Percentiles rank a stretch among this genome's conserved stretches.
These are phyloP conservation scores for Mucor circinelloides DNA, from an alignment of 371 early-diverging fungal species.

Conservation along the genomic window DNA sequence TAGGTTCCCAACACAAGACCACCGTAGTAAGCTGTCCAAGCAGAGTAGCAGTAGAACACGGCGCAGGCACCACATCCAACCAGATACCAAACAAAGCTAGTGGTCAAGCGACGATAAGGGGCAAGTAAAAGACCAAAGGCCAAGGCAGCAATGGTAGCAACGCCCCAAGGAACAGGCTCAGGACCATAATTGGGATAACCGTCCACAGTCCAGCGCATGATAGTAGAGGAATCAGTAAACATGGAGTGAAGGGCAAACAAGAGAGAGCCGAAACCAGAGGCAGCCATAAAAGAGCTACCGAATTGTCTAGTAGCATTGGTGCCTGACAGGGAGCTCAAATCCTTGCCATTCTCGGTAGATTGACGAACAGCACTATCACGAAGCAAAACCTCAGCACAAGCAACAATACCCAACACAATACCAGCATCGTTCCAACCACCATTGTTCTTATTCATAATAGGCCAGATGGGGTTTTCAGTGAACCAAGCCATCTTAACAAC, in stretches of 20 bases:
- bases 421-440: conserved; percentile 75
- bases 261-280: conserved; percentile 68
- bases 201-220: conserved; percentile 76
- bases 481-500: conserved; percentile 77
- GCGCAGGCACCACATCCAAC: conserved; percentile 58
- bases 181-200: conserved; percentile 82
- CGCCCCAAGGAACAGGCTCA: conserved; percentile 77
- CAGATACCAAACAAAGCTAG: conserved; percentile 61
- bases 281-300: conserved; percentile 54
- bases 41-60: conserved; percentile 57
- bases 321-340: background rate
- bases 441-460: conserved; percentile 72
- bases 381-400: conserved; percentile 55
- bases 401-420: conserved; percentile 61
- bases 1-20: conserved; percentile 70
- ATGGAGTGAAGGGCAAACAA: conserved; percentile 76
- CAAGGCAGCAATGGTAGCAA: conserved; percentile 64
- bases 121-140: conserved; percentile 60
- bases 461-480: conserved; percentile 83
- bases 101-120: conserved; percentile 58
- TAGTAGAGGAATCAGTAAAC: conserved; percentile 74
- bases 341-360: conserved; percentile 1
- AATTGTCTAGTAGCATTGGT: background rate
- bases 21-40: conserved; percentile 67
- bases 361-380: conserved; percentile 36